Percentiles rank a stretch among this genome's conserved stretches.
phyloP scores from a whole-genome alignment of 148 eudicot species.

The Arctostaphylos glauca region DNA sequence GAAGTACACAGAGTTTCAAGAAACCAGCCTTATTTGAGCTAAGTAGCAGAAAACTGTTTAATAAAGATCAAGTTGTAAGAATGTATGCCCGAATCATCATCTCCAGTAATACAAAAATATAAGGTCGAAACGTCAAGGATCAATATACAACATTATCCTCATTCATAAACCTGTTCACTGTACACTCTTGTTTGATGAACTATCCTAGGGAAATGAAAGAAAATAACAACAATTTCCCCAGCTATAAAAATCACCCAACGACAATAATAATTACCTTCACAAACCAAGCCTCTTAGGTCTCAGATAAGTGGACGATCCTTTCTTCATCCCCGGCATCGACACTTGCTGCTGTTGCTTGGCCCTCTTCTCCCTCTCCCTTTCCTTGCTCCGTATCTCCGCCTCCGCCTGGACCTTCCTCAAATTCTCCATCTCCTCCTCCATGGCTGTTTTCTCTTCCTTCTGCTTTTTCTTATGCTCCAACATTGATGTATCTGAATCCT shows the following conservation, averaged over 20 bases:
- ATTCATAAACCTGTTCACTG: background rate
- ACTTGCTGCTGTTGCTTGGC: slow-evolving; percentile 65
- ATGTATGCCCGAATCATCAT: background rate
- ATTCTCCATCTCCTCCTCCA: slow-evolving; percentile 97
- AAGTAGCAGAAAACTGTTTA: background rate
- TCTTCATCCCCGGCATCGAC: slow-evolving; percentile 59
- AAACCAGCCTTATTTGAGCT: background rate
- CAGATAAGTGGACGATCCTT: slow-evolving; percentile 57
- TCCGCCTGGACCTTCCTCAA: slow-evolving; percentile 61
- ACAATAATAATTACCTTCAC: slow-evolving; percentile 26
- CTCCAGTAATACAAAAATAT: background rate
- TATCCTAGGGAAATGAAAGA: background rate
- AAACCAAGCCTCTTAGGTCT: slow-evolving; percentile 80
- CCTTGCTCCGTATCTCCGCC: slow-evolving; percentile 41
- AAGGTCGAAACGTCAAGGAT: background rate
- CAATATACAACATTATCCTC: background rate
- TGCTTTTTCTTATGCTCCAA: slow-evolving; percentile 90
- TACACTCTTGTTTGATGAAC: background rate
- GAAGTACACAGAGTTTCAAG: background rate
- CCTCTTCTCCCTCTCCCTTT: slow-evolving; percentile 59
- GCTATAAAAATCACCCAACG: background rate
- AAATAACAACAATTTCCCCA: background rate
- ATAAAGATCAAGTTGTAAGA: background rate
- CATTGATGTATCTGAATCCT: slow-evolving; percentile 86
- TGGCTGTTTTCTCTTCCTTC: slow-evolving; percentile 82